These are phyloP conservation scores for Tuber indicum DNA, from an alignment of 495 filamentous ascomycete genomes.

Conservation along the genomic window DNA sequence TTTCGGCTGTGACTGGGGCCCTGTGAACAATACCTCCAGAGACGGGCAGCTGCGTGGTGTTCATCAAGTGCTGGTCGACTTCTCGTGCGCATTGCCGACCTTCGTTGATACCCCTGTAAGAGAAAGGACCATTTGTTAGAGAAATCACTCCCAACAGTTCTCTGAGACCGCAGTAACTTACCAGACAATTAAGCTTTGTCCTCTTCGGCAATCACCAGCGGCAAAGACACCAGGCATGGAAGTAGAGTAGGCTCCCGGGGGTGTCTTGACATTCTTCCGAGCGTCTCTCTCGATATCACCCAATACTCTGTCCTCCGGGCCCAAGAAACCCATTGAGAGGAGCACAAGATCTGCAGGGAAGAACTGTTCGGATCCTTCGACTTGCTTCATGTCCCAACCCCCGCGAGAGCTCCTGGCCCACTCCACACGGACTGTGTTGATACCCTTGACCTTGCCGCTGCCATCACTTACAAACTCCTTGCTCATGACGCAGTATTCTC, in stretches of 20 bases:
- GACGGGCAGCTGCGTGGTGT: slow-evolving; percentile 74
- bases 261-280: slow-evolving; percentile 96
- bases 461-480: slow-evolving; percentile 96
- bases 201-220: slow-evolving; percentile 92
- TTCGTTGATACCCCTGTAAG: slow-evolving; percentile 92
- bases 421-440: slow-evolving; percentile 95
- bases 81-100: slow-evolving; percentile 90
- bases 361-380: slow-evolving; percentile 90
- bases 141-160: neutral
- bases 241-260: slow-evolving; percentile 80
- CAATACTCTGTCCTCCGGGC: slow-evolving; percentile 84
- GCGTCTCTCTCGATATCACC: slow-evolving; percentile 87
- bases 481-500: slow-evolving; percentile 98
- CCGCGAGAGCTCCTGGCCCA: slow-evolving; percentile 87
- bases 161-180: slow-evolving; percentile 48
- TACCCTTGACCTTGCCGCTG: slow-evolving; percentile 80
- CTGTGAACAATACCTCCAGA: slow-evolving; percentile 83
- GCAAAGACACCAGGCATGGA: slow-evolving; percentile 88
- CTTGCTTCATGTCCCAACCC: slow-evolving; percentile 99
- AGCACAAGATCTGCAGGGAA: slow-evolving; percentile 97
- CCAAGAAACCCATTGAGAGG: slow-evolving; percentile 97
- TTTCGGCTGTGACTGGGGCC: slow-evolving; percentile 31
- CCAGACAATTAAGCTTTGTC: slow-evolving; percentile 97
- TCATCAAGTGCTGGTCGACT: slow-evolving; percentile 82
- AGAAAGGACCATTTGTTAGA: slow-evolving; percentile 23